Evolutionary conservation across 768 basidiomycete species (phyloP).

Genomic region (Polyporus arcularius): DNA sequence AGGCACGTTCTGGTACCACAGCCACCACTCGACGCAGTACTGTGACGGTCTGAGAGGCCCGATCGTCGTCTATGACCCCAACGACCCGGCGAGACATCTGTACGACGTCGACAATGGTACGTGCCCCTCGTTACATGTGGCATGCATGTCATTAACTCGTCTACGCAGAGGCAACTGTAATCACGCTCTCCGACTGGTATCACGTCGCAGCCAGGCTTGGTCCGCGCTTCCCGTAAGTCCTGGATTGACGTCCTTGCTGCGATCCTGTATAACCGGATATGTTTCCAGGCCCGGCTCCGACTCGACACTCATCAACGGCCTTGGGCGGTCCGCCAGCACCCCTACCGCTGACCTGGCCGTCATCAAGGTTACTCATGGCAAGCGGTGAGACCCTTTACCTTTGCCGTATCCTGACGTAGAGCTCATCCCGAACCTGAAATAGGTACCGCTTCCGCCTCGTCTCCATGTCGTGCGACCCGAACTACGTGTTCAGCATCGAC

Average conservation of each 20-base stretch:
- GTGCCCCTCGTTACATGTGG: neutral
- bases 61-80: conserved; percentile 38
- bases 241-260: neutral
- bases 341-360: conserved; percentile 36
- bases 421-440: neutral
- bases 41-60: conserved; percentile 57
- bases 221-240: conserved; percentile 6
- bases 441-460: conserved; percentile 41
- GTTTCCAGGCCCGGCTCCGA: conserved; percentile 26
- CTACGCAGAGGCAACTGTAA: conserved; percentile 39
- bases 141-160: neutral
- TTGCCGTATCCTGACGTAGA: too few species aligned
- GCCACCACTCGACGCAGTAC: conserved; percentile 50
- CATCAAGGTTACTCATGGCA: conserved; percentile 38
- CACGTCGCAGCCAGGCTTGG: conserved; percentile 12
- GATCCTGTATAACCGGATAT: too few species aligned
- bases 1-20: conserved; percentile 50
- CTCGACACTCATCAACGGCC: conserved; percentile 45
- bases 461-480: conserved; percentile 46
- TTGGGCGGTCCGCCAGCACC: conserved; percentile 39
- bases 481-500: conserved; percentile 46
- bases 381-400: conserved; percentile 13
- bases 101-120: conserved; percentile 52
- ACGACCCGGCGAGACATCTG: conserved; percentile 40
- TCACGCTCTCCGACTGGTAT: conserved; percentile 46